Base-by-base conservation (phyloP, 75 land plant genomes). In the Adiantum capillusveneris region DNA sequence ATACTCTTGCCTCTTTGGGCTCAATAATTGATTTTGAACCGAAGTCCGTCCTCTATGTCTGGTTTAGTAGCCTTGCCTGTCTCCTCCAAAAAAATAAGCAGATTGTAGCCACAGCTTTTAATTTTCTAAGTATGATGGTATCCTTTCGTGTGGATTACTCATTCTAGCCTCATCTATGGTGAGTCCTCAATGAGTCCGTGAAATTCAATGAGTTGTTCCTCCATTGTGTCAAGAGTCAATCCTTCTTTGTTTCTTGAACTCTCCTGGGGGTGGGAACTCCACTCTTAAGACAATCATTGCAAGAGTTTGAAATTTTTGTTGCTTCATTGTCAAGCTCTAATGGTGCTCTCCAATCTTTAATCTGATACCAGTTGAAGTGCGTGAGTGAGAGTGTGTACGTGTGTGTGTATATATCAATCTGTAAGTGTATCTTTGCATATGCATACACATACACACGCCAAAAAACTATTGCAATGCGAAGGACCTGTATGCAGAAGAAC, bases 31-130 rank as follows among this genome's bases (percentile, higher is more conserved):
- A n/a, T 0, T 53, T 17, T 13, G 27, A 46, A 9, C 69, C 69
- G 6, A 53, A 17, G 1, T 56, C 73, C 2, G 52, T 70, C 3
- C 28, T 57, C 0, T 70, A 55, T 37, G 29, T 70, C 25, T 41
- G 66, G 25, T 70, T 70, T 27, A 66, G 73, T 16, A 70, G 73
- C 66, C 17, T 63, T 0, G 66, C 66, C 24, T 21, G 24, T 58
- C 0, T 70, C 73, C 49, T 13, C 30, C 25, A 21, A 49, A 39
- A 70, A 39, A 36, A 44, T 31, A 14, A 26, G 11, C 66, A 70
- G 27, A 29, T 70, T 45, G 60, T 24, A n/a, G n/a, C 0, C n/a
- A 19, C 14, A 66, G 59, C 2, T 37, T 70, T 0, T 50, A 70
- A 39, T 0, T 25, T 26, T 54, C 59, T 51, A 25, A n/a, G n/a